These are phyloP conservation scores for Striga asiatica DNA, from an alignment of 257 asterid species.

Conservation along the genomic window DNA sequence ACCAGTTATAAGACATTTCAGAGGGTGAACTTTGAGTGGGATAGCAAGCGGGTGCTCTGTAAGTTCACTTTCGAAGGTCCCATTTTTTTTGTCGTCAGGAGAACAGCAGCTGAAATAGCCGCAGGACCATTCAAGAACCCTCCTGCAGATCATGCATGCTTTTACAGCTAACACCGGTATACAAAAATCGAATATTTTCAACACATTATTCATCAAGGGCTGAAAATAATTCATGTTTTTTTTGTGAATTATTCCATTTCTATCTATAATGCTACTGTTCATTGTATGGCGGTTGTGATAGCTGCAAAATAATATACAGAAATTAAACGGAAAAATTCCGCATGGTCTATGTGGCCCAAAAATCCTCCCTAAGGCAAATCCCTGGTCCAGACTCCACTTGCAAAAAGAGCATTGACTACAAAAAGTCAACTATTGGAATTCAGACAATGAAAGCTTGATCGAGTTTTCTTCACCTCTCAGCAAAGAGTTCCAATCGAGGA, in stretches of 20 bases:
- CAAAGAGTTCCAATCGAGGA: neutral
- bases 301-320: slow-evolving; percentile 20
- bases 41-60: too few relatives aligned
- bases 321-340: slow-evolving; percentile 10
- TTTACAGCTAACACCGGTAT: too few relatives aligned
- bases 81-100: too few relatives aligned
- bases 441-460: neutral
- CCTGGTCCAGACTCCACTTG: slow-evolving; percentile 16
- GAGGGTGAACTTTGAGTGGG: too few relatives aligned
- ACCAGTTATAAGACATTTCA: too few relatives aligned
- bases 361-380: slow-evolving; percentile 10
- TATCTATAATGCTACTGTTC: slow-evolving; percentile 17
- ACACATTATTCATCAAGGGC: slow-evolving; percentile 16
- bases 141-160: too few relatives aligned
- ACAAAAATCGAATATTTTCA: slow-evolving; percentile 7
- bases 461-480: slow-evolving; percentile 2
- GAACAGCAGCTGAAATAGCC: too few relatives aligned
- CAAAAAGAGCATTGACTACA: neutral
- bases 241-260: slow-evolving; percentile 15
- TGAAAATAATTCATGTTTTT: slow-evolving; percentile 1
- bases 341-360: slow-evolving; percentile 8
- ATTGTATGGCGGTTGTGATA: slow-evolving; percentile 10
- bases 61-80: too few relatives aligned
- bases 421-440: slow-evolving; percentile 4
- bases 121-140: too few relatives aligned